Evolutionary conservation across 2,329 filamentous ascomycete genomes (phyloP), one percentile per base, ranked within the genome.

Genomic region (Cladosporium velox): DNA sequence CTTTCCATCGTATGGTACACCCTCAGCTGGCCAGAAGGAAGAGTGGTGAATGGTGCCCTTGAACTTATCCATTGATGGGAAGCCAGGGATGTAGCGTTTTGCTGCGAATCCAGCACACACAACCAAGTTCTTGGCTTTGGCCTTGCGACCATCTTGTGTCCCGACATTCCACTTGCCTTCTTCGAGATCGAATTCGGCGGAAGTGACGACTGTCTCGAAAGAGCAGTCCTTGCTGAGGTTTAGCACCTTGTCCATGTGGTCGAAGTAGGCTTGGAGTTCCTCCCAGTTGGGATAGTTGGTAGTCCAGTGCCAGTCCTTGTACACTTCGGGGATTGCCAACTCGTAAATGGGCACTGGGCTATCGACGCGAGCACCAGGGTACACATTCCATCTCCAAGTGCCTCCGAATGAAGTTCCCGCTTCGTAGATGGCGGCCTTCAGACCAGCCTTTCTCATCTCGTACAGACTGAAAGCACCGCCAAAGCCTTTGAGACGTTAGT

Each of bases 41-140:
- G 78, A 79, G 71, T 83, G 81, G 32, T 76, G 75, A 14, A 88
- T 81, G 18, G 81, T 74, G 24, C 88, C 88, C 65, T 86, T 81
- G 80, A 88, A 90, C 32, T 79, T 82, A 24, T 86, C 81, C 67
- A 88, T 81, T 14, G 87, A 87, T 12, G 82, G 81, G 82, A 85
- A 88, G 65, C 85, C 81, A 0, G 88, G 87, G 47, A 87, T 83
- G 68, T 89, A 84, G n/a, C 86, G 79, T 72, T 86, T 87, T 1
- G 87, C 84, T 0, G 87, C 82, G 65, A 88, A 87, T 1, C 86
- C 86, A 0, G 83, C 83, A 1, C 83, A 84, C 1, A 86, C 76
- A 18, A 88, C 72, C 12, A 88, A 77, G 70, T 83, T 87, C 69
- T 80, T 83, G 28, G 82, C 79, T 67, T 77, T 83, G 6, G 83